Conservation (phyloP, 1,139 yeast genomes). For the Candida sojae region DNA sequence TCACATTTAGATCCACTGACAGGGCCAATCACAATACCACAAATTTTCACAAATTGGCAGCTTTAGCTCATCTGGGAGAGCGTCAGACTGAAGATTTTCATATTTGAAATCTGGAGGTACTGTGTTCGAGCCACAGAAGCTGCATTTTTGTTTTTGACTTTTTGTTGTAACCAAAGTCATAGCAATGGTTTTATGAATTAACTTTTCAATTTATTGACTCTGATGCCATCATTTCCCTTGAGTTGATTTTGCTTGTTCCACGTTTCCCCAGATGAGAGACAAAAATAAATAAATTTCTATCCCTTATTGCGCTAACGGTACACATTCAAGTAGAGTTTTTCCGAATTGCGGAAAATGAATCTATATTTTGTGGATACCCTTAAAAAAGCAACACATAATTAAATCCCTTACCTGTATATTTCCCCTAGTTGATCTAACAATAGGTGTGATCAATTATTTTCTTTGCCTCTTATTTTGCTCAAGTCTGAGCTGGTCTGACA, state of each 20-base stretch:
- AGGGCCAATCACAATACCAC: too few relatives aligned
- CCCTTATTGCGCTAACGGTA: too few relatives aligned
- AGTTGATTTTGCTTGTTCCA: neutral
- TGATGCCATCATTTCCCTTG: neutral
- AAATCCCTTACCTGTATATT: too few relatives aligned
- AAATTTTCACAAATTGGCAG: constrained; percentile 19
- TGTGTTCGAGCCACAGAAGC: constrained; percentile 59
- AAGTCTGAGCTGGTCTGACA: too few relatives aligned
- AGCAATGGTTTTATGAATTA: neutral
- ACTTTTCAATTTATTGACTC: too few relatives aligned
- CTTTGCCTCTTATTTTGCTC: too few relatives aligned
- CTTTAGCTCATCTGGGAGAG: constrained; percentile 60
- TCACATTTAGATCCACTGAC: too few relatives aligned
- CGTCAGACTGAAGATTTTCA: constrained; percentile 51
- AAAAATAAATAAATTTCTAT: neutral
- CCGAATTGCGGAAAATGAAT: neutral
- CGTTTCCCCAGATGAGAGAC: neutral
- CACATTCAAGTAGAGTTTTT: neutral
- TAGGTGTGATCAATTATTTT: too few relatives aligned
- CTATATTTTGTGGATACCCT: neutral
- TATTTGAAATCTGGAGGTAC: constrained; percentile 45
- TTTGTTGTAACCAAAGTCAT: neutral
- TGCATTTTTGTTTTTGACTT: constrained; percentile 24
- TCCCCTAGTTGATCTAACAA: too few relatives aligned
- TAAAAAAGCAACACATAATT: neutral